Evolutionary conservation across 768 basidiomycete species (phyloP).

Genomic region (Tubosaeta sp.): DNA sequence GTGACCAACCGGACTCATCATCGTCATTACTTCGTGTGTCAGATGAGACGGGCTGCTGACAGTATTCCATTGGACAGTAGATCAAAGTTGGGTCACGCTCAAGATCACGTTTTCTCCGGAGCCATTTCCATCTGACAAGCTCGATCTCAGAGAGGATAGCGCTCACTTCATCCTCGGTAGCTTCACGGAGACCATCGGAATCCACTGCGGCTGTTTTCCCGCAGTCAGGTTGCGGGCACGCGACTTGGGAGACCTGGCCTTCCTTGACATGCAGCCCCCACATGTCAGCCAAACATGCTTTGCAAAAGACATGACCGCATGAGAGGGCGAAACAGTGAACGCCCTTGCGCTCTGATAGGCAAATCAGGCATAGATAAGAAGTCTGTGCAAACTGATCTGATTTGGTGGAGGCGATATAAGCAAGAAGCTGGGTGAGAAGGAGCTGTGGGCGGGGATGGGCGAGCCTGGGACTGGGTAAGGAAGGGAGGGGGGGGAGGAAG

Average conservation of each 20-base stretch:
- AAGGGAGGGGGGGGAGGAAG: constrained; percentile 29
- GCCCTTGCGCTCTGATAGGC: constrained; percentile 71
- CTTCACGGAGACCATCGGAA: constrained; percentile 37
- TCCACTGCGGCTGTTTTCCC: constrained; percentile 45
- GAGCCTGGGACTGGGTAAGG: constrained; percentile 29
- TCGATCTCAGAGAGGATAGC: constrained; percentile 64
- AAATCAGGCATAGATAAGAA: constrained; percentile 73
- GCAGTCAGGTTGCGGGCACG: constrained; percentile 78
- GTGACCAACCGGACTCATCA: constrained; percentile 65
- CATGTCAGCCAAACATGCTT: constrained; percentile 72
- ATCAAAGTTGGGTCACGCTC: constrained; percentile 80
- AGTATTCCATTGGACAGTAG: constrained; percentile 75
- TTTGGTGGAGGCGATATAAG: constrained; percentile 45
- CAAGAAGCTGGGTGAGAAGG: constrained; percentile 44
- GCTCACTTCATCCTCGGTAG: constrained; percentile 67
- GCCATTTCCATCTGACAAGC: constrained; percentile 70
- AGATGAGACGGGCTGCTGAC: constrained; percentile 71
- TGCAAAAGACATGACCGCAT: constrained; percentile 82
- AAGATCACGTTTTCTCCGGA: constrained; percentile 64
- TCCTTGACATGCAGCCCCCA: constrained; percentile 81
- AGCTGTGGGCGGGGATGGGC: constrained; percentile 53
- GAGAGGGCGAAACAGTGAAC: constrained; percentile 63
- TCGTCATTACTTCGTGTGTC: constrained; percentile 16
- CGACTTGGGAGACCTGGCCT: constrained; percentile 70
- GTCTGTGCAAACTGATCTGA: constrained; percentile 54